Evolutionary conservation across 148 eudicot species (phyloP), one percentile per base, ranked within the genome.

Genomic region (Linanthus parryae): DNA sequence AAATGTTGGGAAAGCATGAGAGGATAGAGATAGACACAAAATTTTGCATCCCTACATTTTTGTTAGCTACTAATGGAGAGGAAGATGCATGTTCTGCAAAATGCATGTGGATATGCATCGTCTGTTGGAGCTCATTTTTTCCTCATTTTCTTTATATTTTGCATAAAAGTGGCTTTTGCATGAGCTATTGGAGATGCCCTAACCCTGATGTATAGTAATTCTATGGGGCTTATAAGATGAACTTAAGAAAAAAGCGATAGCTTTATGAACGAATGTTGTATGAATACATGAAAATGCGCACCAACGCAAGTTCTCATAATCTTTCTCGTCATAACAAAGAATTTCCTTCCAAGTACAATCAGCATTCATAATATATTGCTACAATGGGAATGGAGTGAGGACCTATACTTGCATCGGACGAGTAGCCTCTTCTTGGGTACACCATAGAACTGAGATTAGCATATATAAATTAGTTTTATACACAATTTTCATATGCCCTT

Each of bases 341-440:
- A 33, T 19, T 31, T 16, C 2, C 45, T 36, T 10, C 8, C 17
- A 33, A 40, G 48, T n/a, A 15, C 56, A 40, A 30, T 40, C 12
- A 47, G 23, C 30, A 38, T 17, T 19, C 12, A 47, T 22, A 16
- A 20, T n/a, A 39, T 15, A n/a, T 34, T 13, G 24, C 31, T n/a
- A 41, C 9, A 5, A 58, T 23, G 8, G 43, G 27, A 58, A 51
- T 4, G 6, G 38, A 37, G 14, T 9, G 38, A 21, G 51, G 8
- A 51, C 25, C 12, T 33, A 47, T 71, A 80, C 92, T 84, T 65
- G 92, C 67, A 57, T 54, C 71, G 26, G 87, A 62, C 20, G 92
- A 70, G 59, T 72, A 84, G 51, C 70, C 48, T 63, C 87, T 69
- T 23, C 69, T 61, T 44, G 63, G 33, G 35, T 28, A 73, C 66